Evolutionary conservation across 805 yeast species (phyloP).

Genomic region (Hagleromyces aurorensis): DNA sequence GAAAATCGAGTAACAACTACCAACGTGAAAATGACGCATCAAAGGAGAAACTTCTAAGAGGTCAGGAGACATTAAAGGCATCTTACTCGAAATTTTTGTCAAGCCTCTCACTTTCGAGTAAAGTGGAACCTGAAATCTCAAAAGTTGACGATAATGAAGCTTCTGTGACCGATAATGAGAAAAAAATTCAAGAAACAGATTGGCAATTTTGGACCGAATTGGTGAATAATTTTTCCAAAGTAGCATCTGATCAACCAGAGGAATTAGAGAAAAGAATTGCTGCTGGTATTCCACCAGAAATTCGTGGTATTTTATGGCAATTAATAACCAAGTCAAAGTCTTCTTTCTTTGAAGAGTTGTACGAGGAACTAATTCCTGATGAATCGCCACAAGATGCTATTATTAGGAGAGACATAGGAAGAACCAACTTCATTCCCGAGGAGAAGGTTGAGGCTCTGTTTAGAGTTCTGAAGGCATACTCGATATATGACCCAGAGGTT

Average conservation of each 20-base stretch:
- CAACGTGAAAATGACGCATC: constrained; percentile 42
- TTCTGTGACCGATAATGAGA: constrained; percentile 30
- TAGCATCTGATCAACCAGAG: constrained; percentile 55
- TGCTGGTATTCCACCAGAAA: constrained; percentile 74
- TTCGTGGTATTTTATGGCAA: constrained; percentile 92
- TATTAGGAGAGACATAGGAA: constrained; percentile 71
- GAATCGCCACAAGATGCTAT: constrained; percentile 62
- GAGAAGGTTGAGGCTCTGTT: constrained; percentile 58
- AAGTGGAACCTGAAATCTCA: constrained; percentile 11
- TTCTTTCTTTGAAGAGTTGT: constrained; percentile 33
- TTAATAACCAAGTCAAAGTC: constrained; percentile 73
- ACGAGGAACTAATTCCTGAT: constrained; percentile 38
- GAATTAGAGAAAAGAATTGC: constrained; percentile 54
- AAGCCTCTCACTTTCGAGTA: constrained; percentile 5
- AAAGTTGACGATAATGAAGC: constrained; percentile 6
- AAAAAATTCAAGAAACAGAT: constrained; percentile 40
- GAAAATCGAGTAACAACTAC: constrained; percentile 46
- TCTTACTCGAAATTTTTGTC: constrained; percentile 20
- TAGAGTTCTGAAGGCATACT: constrained; percentile 74
- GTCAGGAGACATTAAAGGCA: constrained; percentile 37
- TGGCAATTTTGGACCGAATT: constrained; percentile 88
- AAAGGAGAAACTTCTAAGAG: constrained; percentile 43
- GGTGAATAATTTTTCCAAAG: constrained; percentile 64
- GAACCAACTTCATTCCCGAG: constrained; percentile 72
- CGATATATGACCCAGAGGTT: constrained; percentile 81